Evolutionary conservation across 768 basidiomycete species (phyloP), one percentile per base, ranked within the genome.

Genomic region (Trametes meyenii): DNA sequence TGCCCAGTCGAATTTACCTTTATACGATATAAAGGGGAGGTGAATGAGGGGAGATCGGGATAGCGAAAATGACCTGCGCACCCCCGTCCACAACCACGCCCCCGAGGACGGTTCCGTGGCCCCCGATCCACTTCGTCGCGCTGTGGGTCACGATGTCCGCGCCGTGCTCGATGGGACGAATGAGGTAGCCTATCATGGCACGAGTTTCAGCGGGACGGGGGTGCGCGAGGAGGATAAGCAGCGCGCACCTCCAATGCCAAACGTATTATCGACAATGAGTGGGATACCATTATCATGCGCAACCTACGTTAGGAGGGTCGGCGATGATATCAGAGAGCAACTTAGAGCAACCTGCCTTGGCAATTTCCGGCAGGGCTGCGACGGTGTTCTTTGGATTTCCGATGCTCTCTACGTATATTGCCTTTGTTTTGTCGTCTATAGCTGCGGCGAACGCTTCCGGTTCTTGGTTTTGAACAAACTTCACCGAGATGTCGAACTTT

Each of bases 51-150:
- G 26, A 40, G 23, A 21, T 59, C 5, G 7, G n/a, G 64, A 42
- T 33, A 33, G 12, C 6, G 26, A 11, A 29, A 1, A 17, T 24
- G 4, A 6, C 14, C 17, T 65, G 72, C 69, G 24, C 69, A 82
- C 88, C 90, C 6, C 83, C 80, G 71, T 92, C 90, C 55, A 93
- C 74, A 62, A 94, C 77, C 17, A 91, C 84, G 43, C 91, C 92
- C 7, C 81, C 89, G 49, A 94, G 88, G 29, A 87, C 88, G 0
- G 85, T 92, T 35, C 92, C 90, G 62, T 91, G 89, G 0, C 88
- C 88, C 16, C 88, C 86, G 43, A 93, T 91, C 92, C 91, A 94
- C 70, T 94, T 92, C 1, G 92, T 92, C 0, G 88, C 88, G 51
- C 86, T 88, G 71, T 92, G 86, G n/a, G 90, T 53, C 56, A 92